Evolutionary conservation across 768 basidiomycete genomes (phyloP).

Genomic region (Naematelia encephala): DNA sequence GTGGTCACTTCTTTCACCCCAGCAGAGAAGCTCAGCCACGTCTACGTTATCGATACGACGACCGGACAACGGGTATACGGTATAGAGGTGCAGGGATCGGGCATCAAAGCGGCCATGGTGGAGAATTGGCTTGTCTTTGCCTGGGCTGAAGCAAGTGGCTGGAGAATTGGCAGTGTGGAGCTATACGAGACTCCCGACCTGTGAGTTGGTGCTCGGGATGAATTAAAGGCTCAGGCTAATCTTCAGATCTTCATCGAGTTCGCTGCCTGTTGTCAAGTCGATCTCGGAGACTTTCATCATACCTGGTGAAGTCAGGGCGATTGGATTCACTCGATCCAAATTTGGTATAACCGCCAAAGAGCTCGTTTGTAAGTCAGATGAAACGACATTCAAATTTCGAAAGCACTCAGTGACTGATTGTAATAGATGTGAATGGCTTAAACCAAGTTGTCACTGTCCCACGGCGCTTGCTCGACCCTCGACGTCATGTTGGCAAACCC

Average conservation of each 20-base stretch:
- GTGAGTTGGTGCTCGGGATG: slow-evolving; percentile 52
- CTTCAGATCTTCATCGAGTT: slow-evolving; percentile 58
- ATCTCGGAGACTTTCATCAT: slow-evolving; percentile 70
- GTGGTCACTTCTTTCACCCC: slow-evolving; percentile 60
- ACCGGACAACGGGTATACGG: slow-evolving; percentile 74
- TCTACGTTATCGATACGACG: slow-evolving; percentile 74
- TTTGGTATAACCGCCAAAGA: slow-evolving; percentile 85
- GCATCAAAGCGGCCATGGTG: slow-evolving; percentile 63
- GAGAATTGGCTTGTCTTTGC: slow-evolving; percentile 95
- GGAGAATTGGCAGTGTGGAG: slow-evolving; percentile 76
- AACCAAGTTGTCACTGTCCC: slow-evolving; percentile 73
- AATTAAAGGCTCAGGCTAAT: slow-evolving; percentile 3
- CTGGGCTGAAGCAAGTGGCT: slow-evolving; percentile 69
- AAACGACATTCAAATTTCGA: no score
- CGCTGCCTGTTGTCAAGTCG: slow-evolving; percentile 58
- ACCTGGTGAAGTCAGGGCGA: slow-evolving; percentile 64
- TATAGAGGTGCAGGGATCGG: slow-evolving; percentile 54
- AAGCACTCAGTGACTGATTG: no score
- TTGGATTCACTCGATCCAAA: slow-evolving; percentile 75
- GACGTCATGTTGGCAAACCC: slow-evolving; percentile 72
- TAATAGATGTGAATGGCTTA: slow-evolving; percentile 77
- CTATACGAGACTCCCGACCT: slow-evolving; percentile 83
- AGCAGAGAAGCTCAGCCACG: slow-evolving; percentile 55
- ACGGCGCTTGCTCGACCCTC: slow-evolving; percentile 71
- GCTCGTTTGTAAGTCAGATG: slow-evolving; percentile 64